A percentile compares a stretch with the other conserved stretches of the same genome.
Evolutionary conservation across 306 rosid species (phyloP).

Genomic region (Prunus armeniaca): DNA sequence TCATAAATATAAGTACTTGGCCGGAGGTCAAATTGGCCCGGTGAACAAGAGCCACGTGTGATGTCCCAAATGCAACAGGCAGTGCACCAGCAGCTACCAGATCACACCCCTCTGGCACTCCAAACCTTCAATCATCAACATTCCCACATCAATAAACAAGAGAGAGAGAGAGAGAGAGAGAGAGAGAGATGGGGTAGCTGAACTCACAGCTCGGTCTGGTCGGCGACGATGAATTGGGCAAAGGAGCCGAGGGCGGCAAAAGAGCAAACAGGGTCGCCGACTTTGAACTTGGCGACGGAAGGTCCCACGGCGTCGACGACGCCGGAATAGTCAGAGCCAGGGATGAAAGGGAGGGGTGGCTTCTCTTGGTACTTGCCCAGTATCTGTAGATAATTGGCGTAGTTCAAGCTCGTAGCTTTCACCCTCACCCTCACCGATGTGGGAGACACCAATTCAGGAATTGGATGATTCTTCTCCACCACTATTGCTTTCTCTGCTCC

Average conservation of each 20-base stretch:
- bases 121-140: slow-evolving; percentile 44
- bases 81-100: slow-evolving; percentile 82
- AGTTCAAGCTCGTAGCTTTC: slow-evolving; percentile 93
- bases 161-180: slow-evolving; percentile 1
- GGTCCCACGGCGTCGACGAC: slow-evolving; percentile 72
- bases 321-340: slow-evolving; percentile 88
- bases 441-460: slow-evolving; percentile 61
- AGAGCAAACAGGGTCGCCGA: slow-evolving; percentile 80
- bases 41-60: slow-evolving; percentile 84
- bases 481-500: slow-evolving; percentile 25
- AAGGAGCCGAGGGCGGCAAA: slow-evolving; percentile 60
- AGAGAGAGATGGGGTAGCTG: background rate
- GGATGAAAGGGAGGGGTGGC: slow-evolving; percentile 66
- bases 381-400: slow-evolving; percentile 80
- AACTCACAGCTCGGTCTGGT: slow-evolving; percentile 58
- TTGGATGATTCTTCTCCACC: slow-evolving; percentile 45
- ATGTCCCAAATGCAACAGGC: slow-evolving; percentile 89
- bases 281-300: slow-evolving; percentile 52
- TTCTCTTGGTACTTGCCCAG: slow-evolving; percentile 80
- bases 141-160: background rate
- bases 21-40: slow-evolving; percentile 70
- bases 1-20: slow-evolving; percentile 42
- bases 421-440: slow-evolving; percentile 72
- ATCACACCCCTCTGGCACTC: slow-evolving; percentile 85
- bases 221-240: slow-evolving; percentile 73